Percentiles rank a stretch among this genome's conserved stretches.
Conservation (phyloP, 371 early-diverging fungal genomes). For the Dichotomocladium elegans region DNA sequence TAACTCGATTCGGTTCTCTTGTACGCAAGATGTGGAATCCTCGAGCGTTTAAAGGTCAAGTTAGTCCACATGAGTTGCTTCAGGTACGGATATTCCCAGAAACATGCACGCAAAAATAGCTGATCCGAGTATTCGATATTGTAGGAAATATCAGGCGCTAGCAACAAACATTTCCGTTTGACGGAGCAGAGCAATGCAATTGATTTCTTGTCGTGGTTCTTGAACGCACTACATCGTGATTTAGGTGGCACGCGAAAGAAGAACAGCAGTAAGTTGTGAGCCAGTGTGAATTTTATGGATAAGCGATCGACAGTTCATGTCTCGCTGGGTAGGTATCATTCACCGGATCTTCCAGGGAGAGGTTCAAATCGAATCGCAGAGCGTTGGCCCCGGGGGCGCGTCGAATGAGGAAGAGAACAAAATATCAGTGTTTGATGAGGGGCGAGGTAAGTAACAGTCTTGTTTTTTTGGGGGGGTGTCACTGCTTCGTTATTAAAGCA, state of each 20-base stretch:
- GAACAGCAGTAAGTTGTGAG: constrained; percentile 55
- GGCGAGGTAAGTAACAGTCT: constrained; percentile 37
- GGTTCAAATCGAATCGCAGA: constrained; percentile 68
- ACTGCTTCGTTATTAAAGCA: not conserved
- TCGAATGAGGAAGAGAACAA: constrained; percentile 21
- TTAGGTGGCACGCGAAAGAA: constrained; percentile 77
- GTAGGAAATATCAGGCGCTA: constrained; percentile 83
- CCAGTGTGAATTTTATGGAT: not conserved
- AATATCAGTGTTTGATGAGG: constrained; percentile 35
- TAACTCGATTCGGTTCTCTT: constrained; percentile 75
- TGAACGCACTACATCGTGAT: constrained; percentile 86
- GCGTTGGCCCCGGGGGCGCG: constrained; percentile 23
- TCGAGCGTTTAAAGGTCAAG: constrained; percentile 91
- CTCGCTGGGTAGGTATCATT: constrained; percentile 54
- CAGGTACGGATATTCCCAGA: constrained; percentile 68
- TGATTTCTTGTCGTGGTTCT: constrained; percentile 91
- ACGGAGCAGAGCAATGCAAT: constrained; percentile 86
- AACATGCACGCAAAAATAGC: no score
- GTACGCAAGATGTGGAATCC: constrained; percentile 94
- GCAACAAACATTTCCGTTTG: constrained; percentile 76
- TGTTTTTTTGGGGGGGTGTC: not conserved
- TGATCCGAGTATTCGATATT: not conserved
- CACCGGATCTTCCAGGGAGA: constrained; percentile 86
- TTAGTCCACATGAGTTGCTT: constrained; percentile 93
- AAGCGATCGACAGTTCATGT: not conserved